These are phyloP conservation scores for Garcia nutans DNA, from an alignment of 345 rosid species.

Conservation along the genomic window DNA sequence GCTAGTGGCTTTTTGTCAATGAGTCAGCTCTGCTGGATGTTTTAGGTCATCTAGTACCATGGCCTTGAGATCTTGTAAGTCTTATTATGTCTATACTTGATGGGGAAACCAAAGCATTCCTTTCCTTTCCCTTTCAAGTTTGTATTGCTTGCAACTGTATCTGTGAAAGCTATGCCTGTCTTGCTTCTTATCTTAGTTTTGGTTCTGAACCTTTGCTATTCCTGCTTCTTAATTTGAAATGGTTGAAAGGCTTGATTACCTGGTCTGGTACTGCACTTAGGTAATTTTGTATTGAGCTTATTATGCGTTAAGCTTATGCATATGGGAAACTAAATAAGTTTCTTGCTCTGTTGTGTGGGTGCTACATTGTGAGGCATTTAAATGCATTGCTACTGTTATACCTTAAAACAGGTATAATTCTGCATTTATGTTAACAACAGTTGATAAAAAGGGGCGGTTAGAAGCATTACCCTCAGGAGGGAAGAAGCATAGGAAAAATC, in stretches of 20 bases:
- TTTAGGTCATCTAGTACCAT: neutral
- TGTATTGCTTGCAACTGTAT: neutral
- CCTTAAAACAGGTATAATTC: neutral
- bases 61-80: conserved; percentile 3
- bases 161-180: neutral
- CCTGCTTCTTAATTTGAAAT: neutral
- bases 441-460: neutral
- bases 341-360: neutral
- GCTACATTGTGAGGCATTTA: neutral
- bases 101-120: neutral
- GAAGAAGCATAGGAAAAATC: conserved; percentile 7
- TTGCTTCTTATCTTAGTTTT: conserved; percentile 2
- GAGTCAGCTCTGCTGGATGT: neutral
- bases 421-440: neutral
- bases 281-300: neutral
- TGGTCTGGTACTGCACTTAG: conserved; percentile 2
- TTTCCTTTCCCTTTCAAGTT: neutral
- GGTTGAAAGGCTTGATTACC: conserved; percentile 8
- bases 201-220: neutral
- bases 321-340: neutral
- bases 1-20: neutral
- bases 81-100: neutral
- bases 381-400: neutral
- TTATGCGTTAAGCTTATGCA: neutral
- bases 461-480: neutral